phyloP scores from a whole-genome alignment of 768 basidiomycete species.

The Gloeophyllum trabeum region DNA sequence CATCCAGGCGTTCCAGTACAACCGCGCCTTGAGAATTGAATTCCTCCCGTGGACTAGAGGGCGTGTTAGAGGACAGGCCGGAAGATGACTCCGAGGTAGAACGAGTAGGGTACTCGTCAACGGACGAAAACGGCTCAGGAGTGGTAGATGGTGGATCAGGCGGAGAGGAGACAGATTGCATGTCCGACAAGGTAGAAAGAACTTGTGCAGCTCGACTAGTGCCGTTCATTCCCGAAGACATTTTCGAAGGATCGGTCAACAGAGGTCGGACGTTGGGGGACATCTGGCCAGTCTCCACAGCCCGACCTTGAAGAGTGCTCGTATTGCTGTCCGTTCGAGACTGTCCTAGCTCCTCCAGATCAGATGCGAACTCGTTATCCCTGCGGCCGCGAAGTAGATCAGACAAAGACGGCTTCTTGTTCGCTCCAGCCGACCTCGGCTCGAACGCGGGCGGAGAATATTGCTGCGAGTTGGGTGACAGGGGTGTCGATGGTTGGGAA shows the following conservation, averaged over 20 bases:
- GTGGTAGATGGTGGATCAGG: slow-evolving; percentile 17
- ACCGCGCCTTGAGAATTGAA: slow-evolving; percentile 27
- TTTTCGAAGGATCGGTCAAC: no score
- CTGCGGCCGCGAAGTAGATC: slow-evolving; percentile 50
- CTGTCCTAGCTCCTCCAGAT: slow-evolving; percentile 71
- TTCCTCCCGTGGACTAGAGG: slow-evolving; percentile 26
- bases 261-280: no score
- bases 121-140: slow-evolving; percentile 55
- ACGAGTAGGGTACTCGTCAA: slow-evolving; percentile 57
- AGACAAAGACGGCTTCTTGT: slow-evolving; percentile 56
- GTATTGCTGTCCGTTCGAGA: no score
- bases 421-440: not conserved
- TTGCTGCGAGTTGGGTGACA: slow-evolving; percentile 29
- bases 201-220: no score
- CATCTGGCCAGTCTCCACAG: no score
- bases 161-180: slow-evolving; percentile 25
- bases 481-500: no score
- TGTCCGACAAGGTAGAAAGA: no score
- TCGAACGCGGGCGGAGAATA: slow-evolving; percentile 9
- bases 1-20: slow-evolving; percentile 61
- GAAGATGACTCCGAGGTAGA: slow-evolving; percentile 69
- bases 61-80: slow-evolving; percentile 60
- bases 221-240: no score
- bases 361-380: slow-evolving; percentile 41
- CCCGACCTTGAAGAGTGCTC: no score